These are phyloP conservation scores for Hypoxylon trugodes DNA, from an alignment of 495 filamentous ascomycete genomes.

Conservation along the genomic window DNA sequence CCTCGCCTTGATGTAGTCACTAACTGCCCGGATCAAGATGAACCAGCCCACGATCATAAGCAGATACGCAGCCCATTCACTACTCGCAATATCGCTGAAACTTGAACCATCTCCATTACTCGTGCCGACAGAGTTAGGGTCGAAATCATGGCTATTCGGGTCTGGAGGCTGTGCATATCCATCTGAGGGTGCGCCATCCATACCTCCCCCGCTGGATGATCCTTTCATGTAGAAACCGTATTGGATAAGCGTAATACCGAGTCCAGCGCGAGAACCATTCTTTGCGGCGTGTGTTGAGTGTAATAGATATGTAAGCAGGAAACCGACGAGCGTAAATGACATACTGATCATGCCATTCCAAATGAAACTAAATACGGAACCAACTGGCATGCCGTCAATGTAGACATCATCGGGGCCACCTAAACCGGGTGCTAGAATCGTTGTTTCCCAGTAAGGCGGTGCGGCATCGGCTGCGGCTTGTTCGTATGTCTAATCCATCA, in stretches of 20 bases:
- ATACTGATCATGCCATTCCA: conserved; percentile 99
- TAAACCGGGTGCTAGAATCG: conserved; percentile 89
- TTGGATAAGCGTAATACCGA: conserved; percentile 95
- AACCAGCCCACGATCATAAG: conserved; percentile 99
- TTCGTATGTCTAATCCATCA: conserved; percentile 84
- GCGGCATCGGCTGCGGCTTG: conserved; percentile 97
- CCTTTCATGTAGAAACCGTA: conserved; percentile 93
- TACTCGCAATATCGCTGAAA: conserved; percentile 65
- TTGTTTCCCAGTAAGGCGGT: conserved; percentile 98
- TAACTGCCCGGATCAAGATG: conserved; percentile 87
- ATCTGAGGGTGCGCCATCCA: conserved; percentile 59
- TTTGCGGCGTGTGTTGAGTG: conserved; percentile 98
- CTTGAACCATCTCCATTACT: conserved; percentile 45
- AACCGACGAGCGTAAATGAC: conserved; percentile 97
- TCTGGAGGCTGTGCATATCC: conserved; percentile 74
- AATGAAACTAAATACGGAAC: conserved; percentile 92
- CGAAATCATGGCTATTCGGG: conserved; percentile 90
- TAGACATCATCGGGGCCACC: conserved; percentile 90
- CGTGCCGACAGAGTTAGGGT: conserved; percentile 69
- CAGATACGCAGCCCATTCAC: conserved; percentile 90
- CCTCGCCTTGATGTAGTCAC: conserved; percentile 85
- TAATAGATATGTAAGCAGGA: conserved; percentile 95
- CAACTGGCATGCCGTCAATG: conserved; percentile 94
- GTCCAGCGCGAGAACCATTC: conserved; percentile 91
- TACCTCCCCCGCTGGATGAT: conserved; percentile 52